phyloP scores from a whole-genome alignment of 768 basidiomycete species.

The Pluteus cervinus region DNA sequence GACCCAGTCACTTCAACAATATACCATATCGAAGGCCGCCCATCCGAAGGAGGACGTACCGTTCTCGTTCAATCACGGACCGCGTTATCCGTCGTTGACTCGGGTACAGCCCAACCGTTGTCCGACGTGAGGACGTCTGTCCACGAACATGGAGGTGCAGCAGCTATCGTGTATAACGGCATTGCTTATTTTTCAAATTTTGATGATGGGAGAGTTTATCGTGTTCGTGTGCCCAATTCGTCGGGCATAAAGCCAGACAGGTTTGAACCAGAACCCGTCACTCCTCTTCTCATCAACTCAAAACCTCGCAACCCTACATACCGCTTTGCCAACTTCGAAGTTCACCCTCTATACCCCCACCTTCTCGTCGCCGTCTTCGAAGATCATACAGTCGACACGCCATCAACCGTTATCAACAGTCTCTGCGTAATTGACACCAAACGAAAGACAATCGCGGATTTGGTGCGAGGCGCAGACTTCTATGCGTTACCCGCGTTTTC shows the following conservation, averaged over 20 bases:
- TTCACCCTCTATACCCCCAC: slow-evolving; percentile 46
- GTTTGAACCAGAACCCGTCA: slow-evolving; percentile 66
- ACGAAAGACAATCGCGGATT: slow-evolving; percentile 34
- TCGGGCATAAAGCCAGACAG: no score
- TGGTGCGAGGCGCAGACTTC: slow-evolving; percentile 62
- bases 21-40: slow-evolving; percentile 56
- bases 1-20: slow-evolving; percentile 39
- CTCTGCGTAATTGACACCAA: slow-evolving; percentile 51
- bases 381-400: slow-evolving; percentile 56
- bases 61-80: slow-evolving; percentile 50
- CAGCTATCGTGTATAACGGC: slow-evolving; percentile 45
- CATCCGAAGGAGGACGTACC: slow-evolving; percentile 42
- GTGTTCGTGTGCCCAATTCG: slow-evolving; percentile 24
- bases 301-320: slow-evolving; percentile 17
- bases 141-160: slow-evolving; percentile 68
- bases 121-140: slow-evolving; percentile 54
- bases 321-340: slow-evolving; percentile 59
- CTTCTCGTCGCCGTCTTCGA: slow-evolving; percentile 61
- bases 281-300: slow-evolving; percentile 9
- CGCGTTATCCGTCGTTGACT: slow-evolving; percentile 45
- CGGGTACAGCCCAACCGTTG: no score
- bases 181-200: slow-evolving; percentile 56
- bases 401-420: slow-evolving; percentile 47
- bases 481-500: slow-evolving; percentile 62
- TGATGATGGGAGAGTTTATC: slow-evolving; percentile 48